Percentiles rank a stretch among this genome's conserved stretches.
Conservation (phyloP, 2,329 filamentous ascomycete genomes). For the Monilinia aucupariae region DNA sequence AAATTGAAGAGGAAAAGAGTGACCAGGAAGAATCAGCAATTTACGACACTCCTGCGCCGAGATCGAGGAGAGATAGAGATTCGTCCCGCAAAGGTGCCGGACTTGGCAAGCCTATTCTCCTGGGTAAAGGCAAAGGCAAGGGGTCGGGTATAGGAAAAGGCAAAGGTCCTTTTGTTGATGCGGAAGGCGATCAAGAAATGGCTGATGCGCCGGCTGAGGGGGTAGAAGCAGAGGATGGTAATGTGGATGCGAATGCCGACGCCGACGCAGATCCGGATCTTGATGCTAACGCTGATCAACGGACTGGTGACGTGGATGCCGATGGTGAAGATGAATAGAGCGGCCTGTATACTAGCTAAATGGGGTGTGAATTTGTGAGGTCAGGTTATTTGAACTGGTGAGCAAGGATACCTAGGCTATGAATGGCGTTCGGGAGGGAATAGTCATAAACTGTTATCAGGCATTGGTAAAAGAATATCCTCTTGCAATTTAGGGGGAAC, state of each 20-base stretch:
- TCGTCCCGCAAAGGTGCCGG: constrained; percentile 24
- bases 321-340: constrained; percentile 7
- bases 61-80: constrained; percentile 24
- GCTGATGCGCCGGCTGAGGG: constrained; percentile 30
- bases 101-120: constrained; percentile 30
- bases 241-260: background rate
- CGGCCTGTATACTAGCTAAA: background rate
- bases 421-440: constrained; percentile 9
- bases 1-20: constrained; percentile 23
- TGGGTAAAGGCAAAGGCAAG: constrained; percentile 19
- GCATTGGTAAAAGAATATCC: constrained; percentile 4
- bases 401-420: constrained; percentile 8
- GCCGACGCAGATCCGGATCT: background rate
- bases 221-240: constrained; percentile 16
- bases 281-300: background rate
- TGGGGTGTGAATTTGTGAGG: background rate
- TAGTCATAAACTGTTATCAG: constrained; percentile 4
- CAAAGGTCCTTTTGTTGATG: constrained; percentile 20
- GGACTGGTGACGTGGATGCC: background rate
- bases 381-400: background rate
- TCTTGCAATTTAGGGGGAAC: background rate
- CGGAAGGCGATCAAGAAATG: constrained; percentile 34
- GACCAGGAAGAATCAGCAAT: constrained; percentile 28
- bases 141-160: constrained; percentile 23
- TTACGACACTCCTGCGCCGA: constrained; percentile 30